A percentile compares a stretch with the other conserved stretches of the same genome.
phyloP scores from a whole-genome alignment of 495 filamentous ascomycete species.

The Hyaloscypha variabilis region DNA sequence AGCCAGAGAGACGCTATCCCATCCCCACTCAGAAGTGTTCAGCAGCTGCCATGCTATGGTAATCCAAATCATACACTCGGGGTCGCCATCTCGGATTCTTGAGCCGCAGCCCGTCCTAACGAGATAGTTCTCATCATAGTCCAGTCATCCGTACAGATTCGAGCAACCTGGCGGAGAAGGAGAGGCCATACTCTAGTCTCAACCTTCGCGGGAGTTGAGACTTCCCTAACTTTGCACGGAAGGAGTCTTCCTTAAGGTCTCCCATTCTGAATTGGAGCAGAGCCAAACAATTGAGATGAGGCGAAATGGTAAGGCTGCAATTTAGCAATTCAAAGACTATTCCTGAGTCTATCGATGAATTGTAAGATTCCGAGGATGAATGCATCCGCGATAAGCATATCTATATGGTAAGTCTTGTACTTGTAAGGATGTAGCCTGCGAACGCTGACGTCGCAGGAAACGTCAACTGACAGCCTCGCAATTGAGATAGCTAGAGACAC shows the following conservation, averaged over 20 bases:
- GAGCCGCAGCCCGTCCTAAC: neutral
- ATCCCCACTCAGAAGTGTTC: neutral
- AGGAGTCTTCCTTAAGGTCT: neutral
- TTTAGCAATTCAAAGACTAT: neutral
- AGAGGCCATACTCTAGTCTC: too few relatives aligned
- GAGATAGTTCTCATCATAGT: neutral
- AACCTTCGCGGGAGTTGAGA: neutral
- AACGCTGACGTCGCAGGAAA: neutral
- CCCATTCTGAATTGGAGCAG: neutral
- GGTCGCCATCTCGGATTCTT: neutral
- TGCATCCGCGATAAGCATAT: neutral
- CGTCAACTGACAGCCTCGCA: neutral
- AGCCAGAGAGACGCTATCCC: neutral
- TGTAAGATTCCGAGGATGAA: neutral
- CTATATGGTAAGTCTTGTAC: neutral
- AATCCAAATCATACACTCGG: neutral
- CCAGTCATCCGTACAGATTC: neutral
- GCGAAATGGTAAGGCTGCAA: neutral
- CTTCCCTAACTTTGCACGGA: neutral
- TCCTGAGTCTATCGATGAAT: neutral
- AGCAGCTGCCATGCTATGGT: neutral
- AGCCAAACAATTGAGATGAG: neutral
- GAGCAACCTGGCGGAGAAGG: neutral
- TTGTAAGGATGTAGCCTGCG: neutral
- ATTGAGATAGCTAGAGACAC: neutral